Evolutionary conservation across 2,329 filamentous ascomycete species (phyloP).

Genomic region (Colletotrichum echinochloae): DNA sequence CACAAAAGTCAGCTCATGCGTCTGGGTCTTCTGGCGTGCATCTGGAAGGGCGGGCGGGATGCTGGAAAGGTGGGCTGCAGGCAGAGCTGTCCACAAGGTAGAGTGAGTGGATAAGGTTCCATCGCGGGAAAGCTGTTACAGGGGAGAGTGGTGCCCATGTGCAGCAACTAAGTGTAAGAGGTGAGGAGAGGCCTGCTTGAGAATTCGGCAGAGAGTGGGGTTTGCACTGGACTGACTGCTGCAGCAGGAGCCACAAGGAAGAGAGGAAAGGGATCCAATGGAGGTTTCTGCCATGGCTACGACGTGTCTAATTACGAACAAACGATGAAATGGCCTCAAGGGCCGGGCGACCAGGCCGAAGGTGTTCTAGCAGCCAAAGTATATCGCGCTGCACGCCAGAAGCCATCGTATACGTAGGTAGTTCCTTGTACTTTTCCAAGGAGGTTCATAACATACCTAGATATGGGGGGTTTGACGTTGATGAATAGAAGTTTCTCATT

Average conservation of each 20-base stretch:
- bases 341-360: slow-evolving; percentile 33
- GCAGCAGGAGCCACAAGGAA: neutral
- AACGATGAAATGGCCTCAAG: slow-evolving; percentile 15
- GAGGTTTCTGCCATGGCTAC: slow-evolving; percentile 14
- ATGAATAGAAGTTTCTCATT: neutral
- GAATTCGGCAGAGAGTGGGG: neutral
- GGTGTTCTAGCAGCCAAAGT: slow-evolving; percentile 29
- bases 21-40: slow-evolving; percentile 34
- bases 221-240: neutral
- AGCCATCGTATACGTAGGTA: neutral
- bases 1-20: slow-evolving; percentile 20
- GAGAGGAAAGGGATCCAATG: neutral
- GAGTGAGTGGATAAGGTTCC: slow-evolving; percentile 30
- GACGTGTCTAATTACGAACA: slow-evolving; percentile 13
- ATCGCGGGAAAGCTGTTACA: slow-evolving; percentile 23
- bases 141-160: slow-evolving; percentile 23
- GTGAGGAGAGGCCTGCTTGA: slow-evolving; percentile 1
- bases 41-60: slow-evolving; percentile 39
- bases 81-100: slow-evolving; percentile 16
- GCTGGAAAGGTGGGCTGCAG: slow-evolving; percentile 20
- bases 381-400: slow-evolving; percentile 15
- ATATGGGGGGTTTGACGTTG: slow-evolving; percentile 22
- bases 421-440: neutral
- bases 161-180: slow-evolving; percentile 13
- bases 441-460: neutral